Evolutionary conservation across 306 rosid species (phyloP), one percentile per base, ranked within the genome.

Genomic region (Glycyrrhiza uralensis): DNA sequence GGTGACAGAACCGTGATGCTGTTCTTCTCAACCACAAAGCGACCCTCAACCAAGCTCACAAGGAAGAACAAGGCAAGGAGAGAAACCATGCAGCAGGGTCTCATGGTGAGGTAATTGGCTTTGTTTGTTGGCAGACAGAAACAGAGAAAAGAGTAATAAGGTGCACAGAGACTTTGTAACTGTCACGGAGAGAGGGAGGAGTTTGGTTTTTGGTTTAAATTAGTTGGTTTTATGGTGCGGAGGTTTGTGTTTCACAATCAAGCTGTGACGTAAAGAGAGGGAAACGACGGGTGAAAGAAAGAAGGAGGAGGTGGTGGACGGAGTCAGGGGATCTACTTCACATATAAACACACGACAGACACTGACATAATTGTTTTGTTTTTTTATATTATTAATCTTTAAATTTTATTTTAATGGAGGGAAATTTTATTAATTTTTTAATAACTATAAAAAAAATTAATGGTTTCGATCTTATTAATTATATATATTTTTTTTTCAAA

Each of bases 21-120:
- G 65, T 80, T 89, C 59, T 87, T 91, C 88, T 94, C 99, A 63
- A 94, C 99, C 70, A 91, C 89, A 63, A 94, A 94, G 38, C 84
- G 74, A 3, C 78, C 92, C 28, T 72, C 12, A 10, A 71, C 91
- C 6, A 26, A 66, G 60, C n/a, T 75, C 0, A 64, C 28, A 12
- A 82, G 22, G 38, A 78, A 17, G 1, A 52, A 49, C 2, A 67
- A 11, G 2, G 39, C 6, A 24, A 70, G 11, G 39, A 55, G 67
- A 74, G 66, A 33, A 81, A 65, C 79, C 82, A 78, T 78, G 76
- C 72, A 73, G 35, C 15, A 65, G 15, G 28, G 20, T 64, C 55
- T 69, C 75, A 51, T 67, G 20, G 46, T 18, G 0, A 11, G 3
- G 20, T 26, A n/a, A n/a, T n/a, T n/a, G 39, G 26, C n/a, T 45